Base-by-base conservation (phyloP, 768 basidiomycete genomes). In the Lactarius deliciosus region DNA sequence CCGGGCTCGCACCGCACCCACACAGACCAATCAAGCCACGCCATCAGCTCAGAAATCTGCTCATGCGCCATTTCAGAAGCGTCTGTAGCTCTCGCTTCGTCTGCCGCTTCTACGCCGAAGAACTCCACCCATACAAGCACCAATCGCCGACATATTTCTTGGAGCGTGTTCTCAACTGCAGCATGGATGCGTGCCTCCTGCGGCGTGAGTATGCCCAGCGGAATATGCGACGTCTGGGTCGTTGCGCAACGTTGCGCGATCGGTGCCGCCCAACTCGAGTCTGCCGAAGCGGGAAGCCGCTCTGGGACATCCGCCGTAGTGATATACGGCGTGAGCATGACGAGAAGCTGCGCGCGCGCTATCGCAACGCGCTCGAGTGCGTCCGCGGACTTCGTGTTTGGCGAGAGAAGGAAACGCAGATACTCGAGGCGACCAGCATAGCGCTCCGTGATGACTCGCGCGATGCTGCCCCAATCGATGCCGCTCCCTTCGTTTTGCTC, bases 381-480 rank as follows among this genome's bases (percentile, higher is more conserved):
- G 28, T 71, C 36, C 2, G 5, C 5, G 53, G 66, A 64, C 15
- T 36, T 58, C 38, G 47, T 50, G 56, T 76, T 75, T 1, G 68
- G 41, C 2, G 67, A 63, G 8, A 83, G 74, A 22, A 80, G 71
- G 65, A 79, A 72, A 16, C 73, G 77, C 8, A 80, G 65, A 22
- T 78, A 65, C 63, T 83, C 79, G 15, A 85, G 73, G n/a, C 83
- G 73, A 20, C 76, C 77, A 4, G 75, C 75, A 58, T 80, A 81
- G 11, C 81, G 79, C 53, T 82, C 76, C 5, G 76, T 73, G n/a
- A 83, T 71, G 36, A 78, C 75, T 15, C 76, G 74, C 20, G 77
- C 67, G 47, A 82, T 72, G 3, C 75, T 74, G 28, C 71, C 70
- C 83, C 83, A 83, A 69, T 84, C 81, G 2, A 83, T 64, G 0